A percentile compares a stretch with the other conserved stretches of the same genome.
Conservation (phyloP, 176 grass and related monocot genomes). For the Oryza glumipatula region DNA sequence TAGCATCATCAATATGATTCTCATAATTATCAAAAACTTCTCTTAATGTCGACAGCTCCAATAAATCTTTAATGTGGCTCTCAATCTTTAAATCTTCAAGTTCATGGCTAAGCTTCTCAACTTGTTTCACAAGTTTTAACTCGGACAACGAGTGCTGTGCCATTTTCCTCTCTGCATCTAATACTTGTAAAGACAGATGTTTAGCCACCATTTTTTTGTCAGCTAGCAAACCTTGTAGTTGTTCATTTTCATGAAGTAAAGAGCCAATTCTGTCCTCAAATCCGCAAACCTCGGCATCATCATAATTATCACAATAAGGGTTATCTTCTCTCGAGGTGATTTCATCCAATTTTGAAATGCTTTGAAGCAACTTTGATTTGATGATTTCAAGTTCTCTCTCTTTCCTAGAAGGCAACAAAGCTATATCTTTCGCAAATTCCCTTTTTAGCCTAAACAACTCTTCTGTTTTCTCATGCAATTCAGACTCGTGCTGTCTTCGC, state of each 20-base stretch:
- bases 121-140: constrained; percentile 35
- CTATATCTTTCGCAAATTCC: constrained; percentile 61
- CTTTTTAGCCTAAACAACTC: constrained; percentile 89
- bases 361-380: constrained; percentile 55
- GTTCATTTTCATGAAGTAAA: constrained; percentile 59
- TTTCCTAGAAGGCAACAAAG: constrained; percentile 56
- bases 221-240: constrained; percentile 49
- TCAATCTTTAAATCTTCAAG: constrained; percentile 56
- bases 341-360: constrained; percentile 61
- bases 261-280: constrained; percentile 57
- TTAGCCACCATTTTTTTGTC: constrained; percentile 53
- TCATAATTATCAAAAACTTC: constrained; percentile 43
- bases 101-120: constrained; percentile 51
- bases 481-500: constrained; percentile 61
- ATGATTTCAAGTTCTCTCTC: constrained; percentile 72
- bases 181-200: constrained; percentile 40
- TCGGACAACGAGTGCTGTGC: constrained; percentile 34
- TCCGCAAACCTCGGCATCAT: constrained; percentile 41
- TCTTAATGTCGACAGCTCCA: constrained; percentile 52
- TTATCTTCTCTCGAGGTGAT: constrained; percentile 47
- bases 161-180: constrained; percentile 32
- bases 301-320: constrained; percentile 26
- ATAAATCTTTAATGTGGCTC: constrained; percentile 44
- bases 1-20: constrained; percentile 50
- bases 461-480: constrained; percentile 72